Percentiles rank a stretch among this genome's conserved stretches.
These are phyloP conservation scores for Candida sanyaensis DNA, from an alignment of 1,139 yeast genomes.

Conservation along the genomic window DNA sequence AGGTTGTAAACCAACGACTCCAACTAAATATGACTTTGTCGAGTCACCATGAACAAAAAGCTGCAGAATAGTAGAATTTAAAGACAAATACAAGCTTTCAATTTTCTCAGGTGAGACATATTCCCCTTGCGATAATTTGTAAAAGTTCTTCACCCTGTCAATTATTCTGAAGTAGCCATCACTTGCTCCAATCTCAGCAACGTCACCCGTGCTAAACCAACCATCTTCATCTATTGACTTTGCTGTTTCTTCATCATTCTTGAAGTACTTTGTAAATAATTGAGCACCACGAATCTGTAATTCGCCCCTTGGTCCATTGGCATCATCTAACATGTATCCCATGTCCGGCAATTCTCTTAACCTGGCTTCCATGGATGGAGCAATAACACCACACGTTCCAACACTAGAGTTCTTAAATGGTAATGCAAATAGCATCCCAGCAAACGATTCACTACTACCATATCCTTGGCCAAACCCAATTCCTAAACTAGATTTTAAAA, in stretches of 20 bases:
- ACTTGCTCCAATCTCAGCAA: slow-evolving; percentile 53
- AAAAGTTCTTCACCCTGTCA: slow-evolving; percentile 80
- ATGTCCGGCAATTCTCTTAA: slow-evolving; percentile 68
- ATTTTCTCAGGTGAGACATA: slow-evolving; percentile 79
- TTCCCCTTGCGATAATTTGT: slow-evolving; percentile 81
- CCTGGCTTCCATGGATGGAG: slow-evolving; percentile 55
- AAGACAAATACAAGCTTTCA: slow-evolving; percentile 62
- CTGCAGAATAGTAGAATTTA: slow-evolving; percentile 54
- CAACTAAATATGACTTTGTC: slow-evolving; percentile 31
- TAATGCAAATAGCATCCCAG: slow-evolving; percentile 54
- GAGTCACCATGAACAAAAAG: slow-evolving; percentile 52
- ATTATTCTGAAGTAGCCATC: slow-evolving; percentile 57
- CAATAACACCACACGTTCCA: slow-evolving; percentile 67
- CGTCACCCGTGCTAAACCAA: slow-evolving; percentile 80
- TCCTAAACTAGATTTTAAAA: slow-evolving; percentile 62
- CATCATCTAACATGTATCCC: slow-evolving; percentile 53
- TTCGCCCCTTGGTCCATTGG: slow-evolving; percentile 54
- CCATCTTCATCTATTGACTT: slow-evolving; percentile 36
- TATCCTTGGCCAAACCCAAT: slow-evolving; percentile 70
- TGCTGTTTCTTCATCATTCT: slow-evolving; percentile 43
- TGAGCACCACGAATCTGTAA: slow-evolving; percentile 69
- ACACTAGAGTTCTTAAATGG: slow-evolving; percentile 34
- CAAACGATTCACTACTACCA: slow-evolving; percentile 76
- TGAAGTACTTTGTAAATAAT: slow-evolving; percentile 59
- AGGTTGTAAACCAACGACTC: slow-evolving; percentile 42